phyloP scores from a whole-genome alignment of 2,329 filamentous ascomycete species.

The Emmonsiellopsis sp. region DNA sequence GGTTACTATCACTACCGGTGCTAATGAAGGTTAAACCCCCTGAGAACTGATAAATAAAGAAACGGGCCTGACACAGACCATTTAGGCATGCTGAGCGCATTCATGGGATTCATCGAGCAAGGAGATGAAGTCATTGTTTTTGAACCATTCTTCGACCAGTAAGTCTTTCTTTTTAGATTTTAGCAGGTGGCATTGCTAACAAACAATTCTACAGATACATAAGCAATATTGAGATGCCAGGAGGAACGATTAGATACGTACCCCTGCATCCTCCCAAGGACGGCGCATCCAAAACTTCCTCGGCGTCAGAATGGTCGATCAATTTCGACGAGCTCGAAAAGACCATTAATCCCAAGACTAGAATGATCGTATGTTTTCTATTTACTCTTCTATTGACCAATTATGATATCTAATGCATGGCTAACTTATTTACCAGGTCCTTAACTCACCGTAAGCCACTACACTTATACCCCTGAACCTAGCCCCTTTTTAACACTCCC shows the following conservation, averaged over 20 bases:
- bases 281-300: conserved; percentile 69
- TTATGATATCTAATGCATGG: neutral
- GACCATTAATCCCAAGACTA: conserved; percentile 75
- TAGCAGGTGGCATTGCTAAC: conserved; percentile 2
- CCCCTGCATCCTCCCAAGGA: conserved; percentile 82
- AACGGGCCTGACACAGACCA: neutral
- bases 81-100: conserved; percentile 80
- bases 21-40: conserved; percentile 34
- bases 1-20: conserved; percentile 77
- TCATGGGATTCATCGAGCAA: conserved; percentile 93
- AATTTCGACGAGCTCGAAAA: conserved; percentile 73
- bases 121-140: conserved; percentile 97
- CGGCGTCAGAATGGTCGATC: conserved; percentile 79
- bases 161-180: conserved; percentile 36
- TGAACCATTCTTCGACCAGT: conserved; percentile 98
- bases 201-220: conserved; percentile 55
- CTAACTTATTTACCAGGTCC: conserved; percentile 22
- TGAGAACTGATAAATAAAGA: neutral
- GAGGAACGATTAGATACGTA: conserved; percentile 88
- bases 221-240: conserved; percentile 96
- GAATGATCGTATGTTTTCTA: conserved; percentile 75
- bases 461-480: neutral
- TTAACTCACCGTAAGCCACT: conserved; percentile 40
- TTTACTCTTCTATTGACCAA: neutral
- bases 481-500: neutral